Base-by-base conservation (phyloP, 345 rosid genomes). In the Pistacia integerrima region DNA sequence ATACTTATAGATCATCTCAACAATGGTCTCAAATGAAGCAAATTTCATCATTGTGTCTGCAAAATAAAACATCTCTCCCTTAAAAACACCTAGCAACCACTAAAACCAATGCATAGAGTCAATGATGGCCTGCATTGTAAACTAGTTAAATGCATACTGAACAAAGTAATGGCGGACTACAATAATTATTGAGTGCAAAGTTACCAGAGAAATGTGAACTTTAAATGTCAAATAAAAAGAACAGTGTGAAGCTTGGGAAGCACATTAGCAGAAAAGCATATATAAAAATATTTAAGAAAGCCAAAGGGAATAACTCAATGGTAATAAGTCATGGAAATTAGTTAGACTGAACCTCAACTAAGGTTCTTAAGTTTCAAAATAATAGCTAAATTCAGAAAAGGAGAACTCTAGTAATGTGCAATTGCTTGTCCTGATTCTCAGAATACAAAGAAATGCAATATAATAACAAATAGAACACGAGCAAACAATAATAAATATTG, bases 1-100 rank as follows among this genome's bases (percentile, higher is more conserved):
- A 68, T 91, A 81, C 89, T 94, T 94, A 84, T 97, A 94, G 58
- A 97, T 84, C 82, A 81, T 77, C 91, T 97, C 99, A 73, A 94
- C 98, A 78, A 90, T 92, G 77, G 91, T 89, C 84, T 94, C 98
- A 65, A 94, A 96, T 28, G 97, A 94, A 76, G 97, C 98, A 82
- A 97, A 97, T 82, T 97, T 97, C 99, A 94, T 97, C 99, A 97
- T 94, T 0, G 99, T 97, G 85, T 94, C 98, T 97, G 85, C 78
- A 80, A 79, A 52, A 55, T 22, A 38, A 56, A 52, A 70, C 4
- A 46, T n/a, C 16, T 13, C 22, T n/a, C 36, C 54, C 16, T 38
- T 52, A 12, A 63, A 51, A 51, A 59, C 25, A 70, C 64, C 71
- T 17, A 55, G 46, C 57, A 11, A n/a, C 52, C 68, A 30, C 58